phyloP scores from a whole-genome alignment of 2,329 filamentous ascomycete genomes.

The Paraphoma sp. region DNA sequence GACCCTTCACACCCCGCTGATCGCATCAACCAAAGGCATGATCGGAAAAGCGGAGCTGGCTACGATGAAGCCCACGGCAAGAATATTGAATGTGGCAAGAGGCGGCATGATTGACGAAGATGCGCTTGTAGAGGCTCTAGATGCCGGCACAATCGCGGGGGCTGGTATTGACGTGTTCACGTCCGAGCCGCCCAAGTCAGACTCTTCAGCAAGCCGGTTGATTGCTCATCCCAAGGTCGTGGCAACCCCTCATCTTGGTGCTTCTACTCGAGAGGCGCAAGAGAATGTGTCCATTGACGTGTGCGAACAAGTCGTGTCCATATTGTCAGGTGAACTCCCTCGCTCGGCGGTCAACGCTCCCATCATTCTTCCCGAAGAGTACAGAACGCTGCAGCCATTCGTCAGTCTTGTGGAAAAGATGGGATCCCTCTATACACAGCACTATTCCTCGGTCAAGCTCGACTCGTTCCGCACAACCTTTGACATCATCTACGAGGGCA shows the following conservation, averaged over 20 bases:
- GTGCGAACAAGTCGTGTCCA: conserved; percentile 78
- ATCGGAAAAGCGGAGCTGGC: conserved; percentile 71
- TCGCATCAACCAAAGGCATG: conserved; percentile 78
- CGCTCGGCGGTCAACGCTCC: conserved; percentile 82
- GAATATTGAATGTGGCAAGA: conserved; percentile 79
- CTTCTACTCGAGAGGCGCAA: conserved; percentile 81
- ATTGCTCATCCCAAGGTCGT: conserved; percentile 75
- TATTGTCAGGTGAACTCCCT: conserved; percentile 74
- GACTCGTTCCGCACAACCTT: conserved; percentile 68
- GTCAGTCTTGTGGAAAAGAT: conserved; percentile 80
- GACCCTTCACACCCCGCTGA: conserved; percentile 80
- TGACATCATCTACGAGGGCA: conserved; percentile 79
- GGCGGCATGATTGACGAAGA: conserved; percentile 82
- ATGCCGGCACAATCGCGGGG: conserved; percentile 74
- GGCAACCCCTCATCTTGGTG: conserved; percentile 79
- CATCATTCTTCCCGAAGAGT: conserved; percentile 81
- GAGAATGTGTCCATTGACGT: conserved; percentile 85
- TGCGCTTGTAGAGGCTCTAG: conserved; percentile 72
- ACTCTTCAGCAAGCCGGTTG: conserved; percentile 67
- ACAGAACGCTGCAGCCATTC: conserved; percentile 77
- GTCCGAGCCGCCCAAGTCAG: conserved; percentile 69
- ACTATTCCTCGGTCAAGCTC: conserved; percentile 60
- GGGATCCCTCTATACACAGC: conserved; percentile 79
- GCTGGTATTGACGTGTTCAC: conserved; percentile 84
- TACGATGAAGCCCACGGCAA: conserved; percentile 75